phyloP scores from a whole-genome alignment of 2,329 filamentous ascomycete species.

The Cadophora malorum region DNA sequence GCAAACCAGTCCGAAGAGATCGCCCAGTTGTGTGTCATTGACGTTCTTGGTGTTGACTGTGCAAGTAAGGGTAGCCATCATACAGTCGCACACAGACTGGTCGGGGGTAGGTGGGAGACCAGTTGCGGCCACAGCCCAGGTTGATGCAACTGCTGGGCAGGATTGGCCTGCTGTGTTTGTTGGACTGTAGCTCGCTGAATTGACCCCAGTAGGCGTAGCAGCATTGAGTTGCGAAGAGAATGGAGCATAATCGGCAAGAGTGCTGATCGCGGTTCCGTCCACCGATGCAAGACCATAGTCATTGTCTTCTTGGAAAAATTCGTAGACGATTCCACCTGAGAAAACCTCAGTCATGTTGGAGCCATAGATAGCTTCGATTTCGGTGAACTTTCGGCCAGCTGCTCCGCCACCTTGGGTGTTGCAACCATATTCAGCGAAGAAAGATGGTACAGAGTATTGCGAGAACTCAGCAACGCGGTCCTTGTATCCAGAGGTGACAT shows the following conservation, averaged over 20 bases:
- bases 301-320: slow-evolving; percentile 92
- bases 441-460: slow-evolving; percentile 88
- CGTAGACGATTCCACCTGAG: slow-evolving; percentile 96
- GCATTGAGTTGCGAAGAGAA: slow-evolving; percentile 58
- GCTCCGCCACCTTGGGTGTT: slow-evolving; percentile 63
- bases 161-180: slow-evolving; percentile 41
- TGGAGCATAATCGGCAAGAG: slow-evolving; percentile 65
- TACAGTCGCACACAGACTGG: slow-evolving; percentile 79
- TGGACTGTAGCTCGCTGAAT: slow-evolving; percentile 70
- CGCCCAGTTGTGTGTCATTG: slow-evolving; percentile 61
- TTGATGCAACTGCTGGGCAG: slow-evolving; percentile 38
- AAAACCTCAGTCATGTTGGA: slow-evolving; percentile 82
- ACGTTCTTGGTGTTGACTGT: slow-evolving; percentile 61
- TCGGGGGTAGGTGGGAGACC: slow-evolving; percentile 84
- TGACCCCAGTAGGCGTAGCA: slow-evolving; percentile 62
- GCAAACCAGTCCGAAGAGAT: slow-evolving; percentile 63
- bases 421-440: slow-evolving; percentile 99
- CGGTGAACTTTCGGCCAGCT: slow-evolving; percentile 73
- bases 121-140: slow-evolving; percentile 54
- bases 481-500: slow-evolving; percentile 77
- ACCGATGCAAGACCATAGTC: slow-evolving; percentile 64
- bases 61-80: slow-evolving; percentile 76
- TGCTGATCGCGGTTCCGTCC: slow-evolving; percentile 62
- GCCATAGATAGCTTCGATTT: slow-evolving; percentile 82
- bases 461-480: slow-evolving; percentile 83